Evolutionary conservation across 148 eudicot genomes (phyloP).

Genomic region (Cornus controversa): DNA sequence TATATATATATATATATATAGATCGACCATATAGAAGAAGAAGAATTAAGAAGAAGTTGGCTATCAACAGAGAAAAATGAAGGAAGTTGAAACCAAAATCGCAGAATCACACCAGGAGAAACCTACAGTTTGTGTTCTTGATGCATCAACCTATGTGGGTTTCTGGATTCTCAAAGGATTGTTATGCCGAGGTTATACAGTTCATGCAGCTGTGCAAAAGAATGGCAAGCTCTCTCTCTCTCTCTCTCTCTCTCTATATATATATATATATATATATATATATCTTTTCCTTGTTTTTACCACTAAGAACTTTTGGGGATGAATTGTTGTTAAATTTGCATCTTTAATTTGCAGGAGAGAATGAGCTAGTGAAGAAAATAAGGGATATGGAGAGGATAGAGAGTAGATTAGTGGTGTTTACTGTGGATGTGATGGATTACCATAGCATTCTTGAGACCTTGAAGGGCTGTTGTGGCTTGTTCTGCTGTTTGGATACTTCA

Average conservation of each 20-base stretch:
- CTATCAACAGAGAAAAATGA: constrained; percentile 10
- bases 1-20: background rate
- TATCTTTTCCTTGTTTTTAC: background rate
- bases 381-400: constrained; percentile 32
- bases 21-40: background rate
- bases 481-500: constrained; percentile 40
- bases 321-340: background rate
- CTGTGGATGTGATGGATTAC: constrained; percentile 43
- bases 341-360: constrained; percentile 30
- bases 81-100: too few relatives aligned
- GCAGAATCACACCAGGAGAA: too few relatives aligned
- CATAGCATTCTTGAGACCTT: constrained; percentile 45
- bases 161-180: constrained; percentile 39
- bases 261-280: too few relatives aligned
- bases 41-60: background rate
- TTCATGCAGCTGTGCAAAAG: constrained; percentile 38
- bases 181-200: constrained; percentile 32
- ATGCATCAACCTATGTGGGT: constrained; percentile 51
- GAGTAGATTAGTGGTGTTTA: constrained; percentile 26
- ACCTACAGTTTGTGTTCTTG: constrained; percentile 46
- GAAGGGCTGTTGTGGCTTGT: constrained; percentile 39
- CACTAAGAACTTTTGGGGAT: background rate
- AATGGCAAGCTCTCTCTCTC: constrained; percentile 24
- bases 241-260: too few relatives aligned
- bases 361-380: constrained; percentile 35